phyloP scores from a whole-genome alignment of 2,329 filamentous ascomycete species.

The Raffaelea arxii region DNA sequence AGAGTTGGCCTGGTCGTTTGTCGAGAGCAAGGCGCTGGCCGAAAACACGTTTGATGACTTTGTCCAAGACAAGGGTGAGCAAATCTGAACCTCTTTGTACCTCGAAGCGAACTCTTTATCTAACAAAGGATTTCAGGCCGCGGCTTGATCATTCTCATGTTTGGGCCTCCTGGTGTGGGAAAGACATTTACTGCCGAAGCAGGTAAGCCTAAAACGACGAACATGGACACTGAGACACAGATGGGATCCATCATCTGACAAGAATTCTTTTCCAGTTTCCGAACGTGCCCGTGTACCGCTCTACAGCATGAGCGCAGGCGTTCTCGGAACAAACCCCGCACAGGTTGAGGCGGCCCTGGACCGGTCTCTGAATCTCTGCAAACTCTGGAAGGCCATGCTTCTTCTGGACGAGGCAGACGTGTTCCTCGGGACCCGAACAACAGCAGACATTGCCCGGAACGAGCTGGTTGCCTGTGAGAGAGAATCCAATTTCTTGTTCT shows the following conservation, averaged over 20 bases:
- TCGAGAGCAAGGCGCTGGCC: not conserved
- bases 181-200: not conserved
- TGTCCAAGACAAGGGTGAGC: not conserved
- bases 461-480: not conserved
- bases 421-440: slow-evolving; percentile 16
- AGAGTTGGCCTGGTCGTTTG: not conserved
- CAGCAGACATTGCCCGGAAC: not conserved
- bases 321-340: not conserved
- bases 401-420: slow-evolving; percentile 30
- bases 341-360: not conserved
- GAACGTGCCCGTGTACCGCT: not conserved
- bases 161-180: not conserved
- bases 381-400: slow-evolving; percentile 8
- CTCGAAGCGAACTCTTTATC: too few relatives aligned
- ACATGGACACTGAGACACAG: not conserved
- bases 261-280: too few relatives aligned
- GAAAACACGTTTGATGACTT: not conserved
- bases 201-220: not conserved
- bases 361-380: not conserved
- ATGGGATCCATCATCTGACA: too few relatives aligned
- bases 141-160: not conserved
- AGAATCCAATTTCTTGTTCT: not conserved
- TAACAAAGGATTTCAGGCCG: not conserved
- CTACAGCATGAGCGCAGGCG: not conserved
- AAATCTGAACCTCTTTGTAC: too few relatives aligned